Evolutionary conservation across 768 basidiomycete genomes (phyloP).

Genomic region (Agrocybe praecox): DNA sequence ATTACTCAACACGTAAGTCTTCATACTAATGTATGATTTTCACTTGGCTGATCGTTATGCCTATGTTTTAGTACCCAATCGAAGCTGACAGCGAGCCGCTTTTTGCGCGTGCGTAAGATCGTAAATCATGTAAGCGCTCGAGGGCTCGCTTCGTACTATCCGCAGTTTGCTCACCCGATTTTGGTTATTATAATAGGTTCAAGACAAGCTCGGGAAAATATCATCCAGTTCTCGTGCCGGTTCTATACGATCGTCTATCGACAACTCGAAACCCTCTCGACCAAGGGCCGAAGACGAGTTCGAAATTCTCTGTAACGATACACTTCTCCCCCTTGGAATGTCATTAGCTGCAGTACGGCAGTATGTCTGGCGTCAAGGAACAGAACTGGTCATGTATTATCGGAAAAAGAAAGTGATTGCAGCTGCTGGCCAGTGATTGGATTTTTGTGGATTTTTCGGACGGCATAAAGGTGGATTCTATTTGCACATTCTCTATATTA

Average conservation of each 20-base stretch:
- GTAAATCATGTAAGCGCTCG: slow-evolving; percentile 66
- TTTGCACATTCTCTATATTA: too few relatives aligned
- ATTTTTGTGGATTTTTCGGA: too few relatives aligned
- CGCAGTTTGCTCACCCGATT: not conserved
- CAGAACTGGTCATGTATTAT: slow-evolving; percentile 79
- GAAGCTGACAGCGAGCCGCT: slow-evolving; percentile 86
- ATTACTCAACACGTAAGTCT: slow-evolving; percentile 80
- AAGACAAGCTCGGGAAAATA: slow-evolving; percentile 79
- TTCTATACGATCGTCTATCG: slow-evolving; percentile 39
- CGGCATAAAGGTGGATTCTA: too few relatives aligned
- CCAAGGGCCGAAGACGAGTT: slow-evolving; percentile 66
- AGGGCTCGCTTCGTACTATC: not conserved
- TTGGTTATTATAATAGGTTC: slow-evolving; percentile 52
- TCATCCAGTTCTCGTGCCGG: slow-evolving; percentile 31
- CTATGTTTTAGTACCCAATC: slow-evolving; percentile 54
- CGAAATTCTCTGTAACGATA: slow-evolving; percentile 88
- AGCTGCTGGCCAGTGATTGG: not conserved
- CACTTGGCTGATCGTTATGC: not conserved
- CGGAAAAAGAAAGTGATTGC: slow-evolving; percentile 40
- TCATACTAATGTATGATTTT: not conserved
- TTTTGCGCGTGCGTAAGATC: slow-evolving; percentile 85
- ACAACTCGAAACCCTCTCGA: slow-evolving; percentile 19
- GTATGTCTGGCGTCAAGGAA: slow-evolving; percentile 80
- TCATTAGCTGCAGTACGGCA: slow-evolving; percentile 90
- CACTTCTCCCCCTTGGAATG: slow-evolving; percentile 83